Base-by-base conservation (phyloP, 1,284 basidiomycete genomes). In the Apiotrichum brassicae region DNA sequence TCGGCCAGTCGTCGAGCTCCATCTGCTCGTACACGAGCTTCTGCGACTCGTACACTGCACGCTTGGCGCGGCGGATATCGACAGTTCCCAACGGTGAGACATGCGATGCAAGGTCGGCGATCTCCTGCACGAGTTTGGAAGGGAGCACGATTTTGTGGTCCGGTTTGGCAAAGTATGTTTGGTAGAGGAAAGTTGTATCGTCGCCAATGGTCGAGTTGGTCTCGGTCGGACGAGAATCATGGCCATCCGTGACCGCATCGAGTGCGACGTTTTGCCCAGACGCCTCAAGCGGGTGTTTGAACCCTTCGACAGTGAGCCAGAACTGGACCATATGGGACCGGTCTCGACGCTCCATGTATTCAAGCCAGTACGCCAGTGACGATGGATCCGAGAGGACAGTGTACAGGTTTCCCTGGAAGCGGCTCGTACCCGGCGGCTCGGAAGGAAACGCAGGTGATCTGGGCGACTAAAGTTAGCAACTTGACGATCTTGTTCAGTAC, bases 231-330 rank as follows among this genome's bases (percentile, higher is more conserved):
- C 22, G 42, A 24, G 24, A 12, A 38, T 42, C 23, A n/a, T n/a
- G n/a, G 42, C 45, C 25, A 43, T 8, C 14, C 28, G 51, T 25
- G 19, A 42, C 43, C 2, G 36, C 41, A n/a, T 51, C 46, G 3
- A 55, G 45, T 2, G 63, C 59, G 11, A 59, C 57, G 25, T 58
- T 45, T 19, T 63, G 80, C 6, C 87, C 85, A 5, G 85, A 78
- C 2, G 81, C 81, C 67, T 97, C 93, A 18, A 98, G 76, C 0
- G 94, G 94, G 60, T 94, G 89, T 73, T 97, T 97, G 79, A 97
- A 93, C 44, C 88, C 90, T 71, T 97, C 91, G 1, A 97, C 88
- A 0, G 90, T 88, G 3, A 97, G 77, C 94, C 94, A 97, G 73
- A 97, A 98, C 60, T 97, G 94, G 3, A 97, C 87, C 3, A 91